phyloP scores from a whole-genome alignment of 1,284 basidiomycete genomes.

The Ganoderma boninense region DNA sequence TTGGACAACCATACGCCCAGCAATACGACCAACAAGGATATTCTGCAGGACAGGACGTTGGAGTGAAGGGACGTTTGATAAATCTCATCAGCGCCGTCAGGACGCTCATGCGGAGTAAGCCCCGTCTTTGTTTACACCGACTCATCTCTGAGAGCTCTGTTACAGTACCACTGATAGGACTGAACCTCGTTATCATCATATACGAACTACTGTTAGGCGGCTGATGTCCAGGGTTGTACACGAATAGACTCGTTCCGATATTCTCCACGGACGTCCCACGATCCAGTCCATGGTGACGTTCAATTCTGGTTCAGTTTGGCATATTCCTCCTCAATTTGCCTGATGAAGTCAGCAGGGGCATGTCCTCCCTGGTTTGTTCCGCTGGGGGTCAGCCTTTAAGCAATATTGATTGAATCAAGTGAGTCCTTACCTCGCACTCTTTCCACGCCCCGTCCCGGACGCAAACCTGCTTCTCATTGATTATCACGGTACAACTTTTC shows the following conservation, averaged over 20 bases:
- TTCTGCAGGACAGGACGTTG: slow-evolving; percentile 64
- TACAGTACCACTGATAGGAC: slow-evolving; percentile 86
- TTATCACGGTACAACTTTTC: slow-evolving; percentile 87
- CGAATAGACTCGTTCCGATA: slow-evolving; percentile 12
- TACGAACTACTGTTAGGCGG: slow-evolving; percentile 80
- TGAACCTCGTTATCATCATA: slow-evolving; percentile 85
- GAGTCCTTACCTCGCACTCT: slow-evolving; percentile 76
- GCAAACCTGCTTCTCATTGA: slow-evolving; percentile 75
- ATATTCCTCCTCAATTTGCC: slow-evolving; percentile 82
- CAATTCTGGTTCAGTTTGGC: slow-evolving; percentile 58
- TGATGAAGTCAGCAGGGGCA: slow-evolving; percentile 74
- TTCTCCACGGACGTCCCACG: neutral
- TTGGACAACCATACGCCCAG: slow-evolving; percentile 74
- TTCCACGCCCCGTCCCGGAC: slow-evolving; percentile 84
- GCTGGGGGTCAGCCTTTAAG: slow-evolving; percentile 6
- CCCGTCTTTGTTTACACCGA: neutral
- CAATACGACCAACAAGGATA: slow-evolving; percentile 73
- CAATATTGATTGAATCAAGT: slow-evolving; percentile 11
- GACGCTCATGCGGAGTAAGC: slow-evolving; percentile 93
- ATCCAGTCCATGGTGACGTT: slow-evolving; percentile 15
- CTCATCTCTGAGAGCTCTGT: neutral
- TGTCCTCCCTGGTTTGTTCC: slow-evolving; percentile 71
- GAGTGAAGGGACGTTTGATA: slow-evolving; percentile 88
- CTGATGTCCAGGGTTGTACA: slow-evolving; percentile 32
- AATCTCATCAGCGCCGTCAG: slow-evolving; percentile 94